phyloP scores from a whole-genome alignment of 192 early-diverging fungal genomes.

The Oehlia diaphana region DNA sequence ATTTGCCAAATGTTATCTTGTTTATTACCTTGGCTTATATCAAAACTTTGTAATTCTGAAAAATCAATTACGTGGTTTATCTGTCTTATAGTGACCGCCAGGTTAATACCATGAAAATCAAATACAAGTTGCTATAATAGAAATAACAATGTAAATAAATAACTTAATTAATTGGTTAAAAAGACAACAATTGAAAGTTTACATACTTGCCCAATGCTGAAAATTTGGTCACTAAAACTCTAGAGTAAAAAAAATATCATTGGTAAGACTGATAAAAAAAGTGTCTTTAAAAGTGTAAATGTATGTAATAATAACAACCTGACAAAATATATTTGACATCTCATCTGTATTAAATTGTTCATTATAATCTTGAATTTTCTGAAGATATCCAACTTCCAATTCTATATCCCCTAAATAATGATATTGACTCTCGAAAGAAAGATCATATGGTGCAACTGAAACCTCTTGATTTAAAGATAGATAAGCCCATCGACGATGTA shows the following conservation, averaged over 20 bases:
- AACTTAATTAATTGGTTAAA: neutral
- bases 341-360: conserved; percentile 75
- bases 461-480: conserved; percentile 65
- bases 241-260: conserved; percentile 17
- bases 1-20: no score
- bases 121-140: conserved; percentile 55
- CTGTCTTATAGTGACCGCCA: conserved; percentile 43
- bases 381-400: conserved; percentile 61
- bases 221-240: conserved; percentile 80
- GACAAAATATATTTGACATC: conserved; percentile 60
- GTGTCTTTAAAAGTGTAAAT: neutral
- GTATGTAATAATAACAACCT: conserved; percentile 31
- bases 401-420: conserved; percentile 51
- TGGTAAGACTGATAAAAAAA: neutral
- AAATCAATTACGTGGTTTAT: conserved; percentile 56
- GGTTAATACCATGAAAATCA: conserved; percentile 78
- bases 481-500: conserved; percentile 68
- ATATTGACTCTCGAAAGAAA: conserved; percentile 38
- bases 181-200: neutral
- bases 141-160: neutral
- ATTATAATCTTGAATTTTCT: conserved; percentile 46
- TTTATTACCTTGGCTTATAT: conserved; percentile 26
- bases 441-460: conserved; percentile 64
- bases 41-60: conserved; percentile 47
- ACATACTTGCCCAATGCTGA: conserved; percentile 67